Evolutionary conservation across 306 rosid genomes (phyloP).

Genomic region (Vicia sativa): DNA sequence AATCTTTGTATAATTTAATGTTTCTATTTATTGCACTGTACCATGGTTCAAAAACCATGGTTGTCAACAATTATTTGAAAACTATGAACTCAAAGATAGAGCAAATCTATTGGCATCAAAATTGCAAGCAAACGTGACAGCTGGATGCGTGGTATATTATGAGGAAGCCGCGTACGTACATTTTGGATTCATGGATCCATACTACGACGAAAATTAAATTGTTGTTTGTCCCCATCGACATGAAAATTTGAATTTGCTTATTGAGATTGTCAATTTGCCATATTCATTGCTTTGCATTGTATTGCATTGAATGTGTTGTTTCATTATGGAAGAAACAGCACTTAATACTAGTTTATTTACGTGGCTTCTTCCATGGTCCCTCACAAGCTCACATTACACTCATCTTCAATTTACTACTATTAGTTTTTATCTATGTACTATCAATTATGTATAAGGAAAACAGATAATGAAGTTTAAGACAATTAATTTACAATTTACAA

Average conservation of each 20-base stretch:
- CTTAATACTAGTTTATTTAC: constrained; percentile 10
- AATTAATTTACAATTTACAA: no score
- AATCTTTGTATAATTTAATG: no score
- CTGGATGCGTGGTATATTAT: constrained; percentile 41
- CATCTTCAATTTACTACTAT: no score
- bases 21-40: no score
- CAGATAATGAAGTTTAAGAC: no score
- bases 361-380: constrained; percentile 35
- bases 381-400: no score
- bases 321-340: not conserved
- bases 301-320: constrained; percentile 43
- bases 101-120: not conserved
- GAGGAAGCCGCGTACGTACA: constrained; percentile 25
- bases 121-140: constrained; percentile 35
- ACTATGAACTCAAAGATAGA: no score
- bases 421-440: no score
- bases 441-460: no score
- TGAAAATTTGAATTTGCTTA: constrained; percentile 31
- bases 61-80: no score
- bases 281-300: constrained; percentile 32
- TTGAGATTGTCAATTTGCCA: constrained; percentile 23
- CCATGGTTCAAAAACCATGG: no score
- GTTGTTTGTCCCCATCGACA: constrained; percentile 33
- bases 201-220: not conserved
- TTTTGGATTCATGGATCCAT: constrained; percentile 35